These are phyloP conservation scores for Trichophaea hybrida DNA, from an alignment of 2,329 filamentous ascomycete species.

Conservation along the genomic window DNA sequence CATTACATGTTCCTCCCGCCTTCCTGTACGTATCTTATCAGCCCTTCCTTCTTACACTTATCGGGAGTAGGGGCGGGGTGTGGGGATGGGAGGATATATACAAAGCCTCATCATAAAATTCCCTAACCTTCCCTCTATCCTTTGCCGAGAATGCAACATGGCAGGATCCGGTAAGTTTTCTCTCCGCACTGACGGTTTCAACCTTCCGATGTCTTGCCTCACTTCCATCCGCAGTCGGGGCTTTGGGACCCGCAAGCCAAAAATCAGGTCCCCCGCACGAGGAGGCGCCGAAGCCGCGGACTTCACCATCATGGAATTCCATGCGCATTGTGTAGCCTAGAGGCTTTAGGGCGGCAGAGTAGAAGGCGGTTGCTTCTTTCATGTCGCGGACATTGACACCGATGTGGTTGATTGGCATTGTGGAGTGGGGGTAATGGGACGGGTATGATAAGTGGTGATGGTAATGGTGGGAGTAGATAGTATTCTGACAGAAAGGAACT, in stretches of 20 bases:
- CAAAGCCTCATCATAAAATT: neutral
- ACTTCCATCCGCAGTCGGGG: neutral
- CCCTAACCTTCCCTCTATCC: neutral
- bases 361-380: neutral
- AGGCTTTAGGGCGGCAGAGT: neutral
- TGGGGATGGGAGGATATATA: neutral
- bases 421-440: neutral
- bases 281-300: neutral
- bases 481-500: no score
- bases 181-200: neutral
- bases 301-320: neutral
- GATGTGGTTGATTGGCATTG: neutral
- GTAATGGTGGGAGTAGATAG: neutral
- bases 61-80: neutral
- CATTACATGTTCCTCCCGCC: conserved; percentile 4
- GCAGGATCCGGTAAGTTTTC: neutral
- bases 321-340: neutral
- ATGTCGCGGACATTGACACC: neutral
- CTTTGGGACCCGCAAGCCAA: neutral
- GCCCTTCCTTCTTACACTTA: neutral
- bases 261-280: neutral
- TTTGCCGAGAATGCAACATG: neutral
- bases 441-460: neutral
- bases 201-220: neutral
- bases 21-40: neutral